Percentiles rank a stretch among this genome's conserved stretches.
Evolutionary conservation across 345 rosid genomes (phyloP).

Genomic region (Moricandia arvensis): DNA sequence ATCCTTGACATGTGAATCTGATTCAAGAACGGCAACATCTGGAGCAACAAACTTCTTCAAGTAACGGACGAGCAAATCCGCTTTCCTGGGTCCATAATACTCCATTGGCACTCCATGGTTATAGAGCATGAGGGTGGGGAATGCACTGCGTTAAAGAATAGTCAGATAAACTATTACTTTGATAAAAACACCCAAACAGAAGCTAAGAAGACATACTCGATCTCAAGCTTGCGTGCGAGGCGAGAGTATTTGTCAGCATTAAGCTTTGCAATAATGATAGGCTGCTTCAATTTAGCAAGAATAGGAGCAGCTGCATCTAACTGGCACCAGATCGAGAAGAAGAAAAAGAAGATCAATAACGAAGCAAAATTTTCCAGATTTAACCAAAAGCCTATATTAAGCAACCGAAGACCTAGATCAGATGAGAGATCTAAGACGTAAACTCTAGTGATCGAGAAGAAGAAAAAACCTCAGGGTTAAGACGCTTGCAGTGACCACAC

Average conservation of each 20-base stretch:
- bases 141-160: conserved; percentile 53
- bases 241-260: conserved; percentile 74
- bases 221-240: conserved; percentile 67
- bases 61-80: conserved; percentile 74
- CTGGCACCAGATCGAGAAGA: conserved; percentile 44
- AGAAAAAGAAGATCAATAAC: background rate
- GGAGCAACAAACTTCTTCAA: conserved; percentile 91
- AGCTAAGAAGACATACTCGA: conserved; percentile 55
- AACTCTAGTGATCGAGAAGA: background rate
- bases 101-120: conserved; percentile 80
- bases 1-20: conserved; percentile 58
- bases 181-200: background rate
- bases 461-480: conserved; percentile 68
- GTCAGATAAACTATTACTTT: background rate
- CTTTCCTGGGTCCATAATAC: conserved; percentile 85
- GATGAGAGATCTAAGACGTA: too few relatives aligned
- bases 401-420: too few relatives aligned
- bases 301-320: conserved; percentile 86
- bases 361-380: background rate
- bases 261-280: conserved; percentile 81
- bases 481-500: conserved; percentile 98
- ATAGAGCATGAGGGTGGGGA: conserved; percentile 79
- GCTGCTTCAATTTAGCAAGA: conserved; percentile 66
- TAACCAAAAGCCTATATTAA: background rate
- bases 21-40: conserved; percentile 70